Base-by-base conservation (phyloP, 768 basidiomycete species). In the Tephrocybe sp. region DNA sequence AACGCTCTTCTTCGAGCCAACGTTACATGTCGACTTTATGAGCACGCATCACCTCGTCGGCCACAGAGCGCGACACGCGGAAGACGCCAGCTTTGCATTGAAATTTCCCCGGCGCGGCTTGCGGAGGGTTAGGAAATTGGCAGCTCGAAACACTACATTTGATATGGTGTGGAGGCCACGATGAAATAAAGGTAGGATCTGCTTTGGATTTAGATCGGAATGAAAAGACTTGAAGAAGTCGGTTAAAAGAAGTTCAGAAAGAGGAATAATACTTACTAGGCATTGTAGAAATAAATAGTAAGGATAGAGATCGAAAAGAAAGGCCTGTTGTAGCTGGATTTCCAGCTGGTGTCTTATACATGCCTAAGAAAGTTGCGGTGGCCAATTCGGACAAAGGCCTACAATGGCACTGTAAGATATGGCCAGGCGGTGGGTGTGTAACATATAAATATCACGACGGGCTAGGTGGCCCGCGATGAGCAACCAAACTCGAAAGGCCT, bases 101-200 rank as follows among this genome's bases (percentile, higher is more conserved):
- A 48, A 68, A 71, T 3, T 35, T 49, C 9, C 69, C 69, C 26
- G 59, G 49, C 8, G 49, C 63, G 9, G 58, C 58, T 45, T 71
- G 68, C 27, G 66, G 66, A 8, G 59, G 58, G 51, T 71, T 71
- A 21, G 59, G 51, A 37, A 53, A 63, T 9, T 35, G 34, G 55
- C 69, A 71, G 16, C 31, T 38, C 8, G 51, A 44, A 21, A 55
- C 52, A 35, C 44, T 62, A 56, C 69, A 71, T 52, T 64, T 64
- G 52, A 58, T 60, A 51, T 67, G 61, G 26, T 48, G 50, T 3
- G 61, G 58, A 3, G 64, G 64, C 61, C 65, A 63, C 40, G 54
- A 44, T 16, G 52, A 22, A 4, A 57, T 59, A 26, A 56, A 53
- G 9, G 53, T 5, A 16, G 27, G 24, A 12, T 25, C 32, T 34